phyloP scores from a whole-genome alignment of 2,329 filamentous ascomycete genomes.

The Helotiales sp. region DNA sequence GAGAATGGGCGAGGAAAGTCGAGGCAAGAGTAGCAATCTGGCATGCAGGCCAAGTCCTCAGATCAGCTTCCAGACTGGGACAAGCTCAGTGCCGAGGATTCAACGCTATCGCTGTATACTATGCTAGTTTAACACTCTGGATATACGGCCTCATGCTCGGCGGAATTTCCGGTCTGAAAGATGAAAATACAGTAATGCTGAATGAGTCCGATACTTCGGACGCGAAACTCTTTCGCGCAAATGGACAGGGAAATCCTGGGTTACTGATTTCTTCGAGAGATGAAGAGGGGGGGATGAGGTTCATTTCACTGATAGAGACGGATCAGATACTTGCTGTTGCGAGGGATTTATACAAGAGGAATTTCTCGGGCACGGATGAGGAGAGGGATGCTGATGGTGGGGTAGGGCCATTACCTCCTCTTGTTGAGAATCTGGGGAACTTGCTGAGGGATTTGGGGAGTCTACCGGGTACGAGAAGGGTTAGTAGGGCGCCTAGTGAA shows the following conservation, averaged over 20 bases:
- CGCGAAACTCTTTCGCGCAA: constrained; percentile 56
- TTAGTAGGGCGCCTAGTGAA: constrained; percentile 14
- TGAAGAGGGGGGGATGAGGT: constrained; percentile 28
- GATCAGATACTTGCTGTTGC: constrained; percentile 58
- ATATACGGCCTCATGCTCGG: constrained; percentile 59
- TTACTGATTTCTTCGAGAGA: constrained; percentile 37
- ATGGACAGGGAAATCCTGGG: constrained; percentile 54
- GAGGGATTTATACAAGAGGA: constrained; percentile 54
- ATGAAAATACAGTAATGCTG: constrained; percentile 46
- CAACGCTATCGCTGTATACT: constrained; percentile 67
- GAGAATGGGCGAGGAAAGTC: constrained; percentile 1
- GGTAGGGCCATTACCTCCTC: constrained; percentile 49
- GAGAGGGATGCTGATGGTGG: no score
- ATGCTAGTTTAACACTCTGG: constrained; percentile 69
- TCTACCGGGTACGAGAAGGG: constrained; percentile 40
- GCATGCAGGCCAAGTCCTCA: constrained; percentile 23
- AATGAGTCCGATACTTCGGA: constrained; percentile 55
- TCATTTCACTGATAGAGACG: constrained; percentile 53
- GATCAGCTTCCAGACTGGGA: constrained; percentile 44
- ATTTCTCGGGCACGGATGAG: constrained; percentile 47
- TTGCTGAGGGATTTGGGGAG: constrained; percentile 61
- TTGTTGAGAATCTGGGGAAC: constrained; percentile 67
- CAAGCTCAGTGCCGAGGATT: constrained; percentile 60
- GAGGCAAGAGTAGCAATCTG: constrained; percentile 14
- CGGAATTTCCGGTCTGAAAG: constrained; percentile 31